A percentile compares a stretch with the other conserved stretches of the same genome.
Evolutionary conservation across 192 early-diverging fungal species (phyloP).

Genomic region (Paraglomus occultum): DNA sequence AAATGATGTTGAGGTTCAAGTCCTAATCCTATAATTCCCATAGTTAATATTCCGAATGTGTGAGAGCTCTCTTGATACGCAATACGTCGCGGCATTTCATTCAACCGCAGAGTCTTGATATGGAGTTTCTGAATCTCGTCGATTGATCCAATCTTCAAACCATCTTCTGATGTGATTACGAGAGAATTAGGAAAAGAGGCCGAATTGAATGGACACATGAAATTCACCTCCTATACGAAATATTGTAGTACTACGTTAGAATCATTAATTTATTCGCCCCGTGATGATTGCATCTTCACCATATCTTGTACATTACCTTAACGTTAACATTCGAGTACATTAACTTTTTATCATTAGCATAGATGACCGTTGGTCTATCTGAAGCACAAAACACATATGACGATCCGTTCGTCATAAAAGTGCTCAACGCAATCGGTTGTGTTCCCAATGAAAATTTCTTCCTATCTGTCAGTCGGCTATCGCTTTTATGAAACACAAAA

Average conservation of each 20-base stretch:
- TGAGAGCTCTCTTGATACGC: slow-evolving; percentile 51
- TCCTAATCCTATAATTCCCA: too few species aligned
- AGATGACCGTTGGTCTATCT: slow-evolving; percentile 82
- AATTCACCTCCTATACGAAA: slow-evolving; percentile 52
- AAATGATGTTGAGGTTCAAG: slow-evolving; percentile 34
- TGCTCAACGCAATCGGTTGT: slow-evolving; percentile 64
- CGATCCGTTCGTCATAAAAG: slow-evolving; percentile 43
- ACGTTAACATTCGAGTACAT: slow-evolving; percentile 84
- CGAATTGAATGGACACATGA: slow-evolving; percentile 64
- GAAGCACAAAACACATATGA: slow-evolving; percentile 75
- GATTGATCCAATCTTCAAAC: slow-evolving; percentile 69
- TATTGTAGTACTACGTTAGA: not conserved
- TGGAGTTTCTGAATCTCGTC: slow-evolving; percentile 88
- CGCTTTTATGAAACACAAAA: slow-evolving; percentile 55
- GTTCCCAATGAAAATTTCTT: slow-evolving; percentile 75
- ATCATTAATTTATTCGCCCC: not conserved
- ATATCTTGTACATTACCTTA: slow-evolving; percentile 55
- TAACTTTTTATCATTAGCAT: slow-evolving; percentile 63
- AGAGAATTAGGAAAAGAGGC: slow-evolving; percentile 49
- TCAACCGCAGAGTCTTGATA: slow-evolving; percentile 61
- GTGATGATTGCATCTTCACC: not conserved
- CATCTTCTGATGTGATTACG: slow-evolving; percentile 60
- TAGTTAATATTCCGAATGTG: slow-evolving; percentile 67
- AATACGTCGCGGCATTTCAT: slow-evolving; percentile 70
- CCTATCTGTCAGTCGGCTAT: slow-evolving; percentile 40